Conservation (phyloP, 805 yeast species). For the Yamadazyma tumulicola region DNA sequence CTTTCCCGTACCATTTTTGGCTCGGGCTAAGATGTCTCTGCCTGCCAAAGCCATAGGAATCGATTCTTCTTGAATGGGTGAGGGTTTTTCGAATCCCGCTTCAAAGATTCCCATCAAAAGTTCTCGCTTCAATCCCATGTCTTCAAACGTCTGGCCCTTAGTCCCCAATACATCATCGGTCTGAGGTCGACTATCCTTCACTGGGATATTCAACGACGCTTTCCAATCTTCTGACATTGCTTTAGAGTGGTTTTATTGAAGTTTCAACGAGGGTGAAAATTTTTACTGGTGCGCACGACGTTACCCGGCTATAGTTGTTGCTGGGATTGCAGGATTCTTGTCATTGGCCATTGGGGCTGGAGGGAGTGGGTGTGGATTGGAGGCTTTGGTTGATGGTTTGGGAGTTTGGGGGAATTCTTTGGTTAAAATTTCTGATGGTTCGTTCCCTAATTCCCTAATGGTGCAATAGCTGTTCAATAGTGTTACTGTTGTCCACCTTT, state of each 20-base stretch:
- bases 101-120: slow-evolving; percentile 97
- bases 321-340: not conserved
- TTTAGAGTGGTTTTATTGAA: too few species aligned
- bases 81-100: slow-evolving; percentile 97
- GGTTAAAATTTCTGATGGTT: too few species aligned
- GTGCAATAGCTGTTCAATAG: too few species aligned
- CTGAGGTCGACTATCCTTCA: slow-evolving; percentile 89
- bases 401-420: too few species aligned
- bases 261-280: slow-evolving; percentile 6
- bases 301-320: slow-evolving; percentile 2
- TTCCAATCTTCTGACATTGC: slow-evolving; percentile 53
- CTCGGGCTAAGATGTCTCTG: slow-evolving; percentile 93
- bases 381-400: too few species aligned
- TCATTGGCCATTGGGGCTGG: not conserved
- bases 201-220: slow-evolving; percentile 66
- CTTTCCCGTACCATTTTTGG: slow-evolving; percentile 98
- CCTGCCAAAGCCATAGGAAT: slow-evolving; percentile 95
- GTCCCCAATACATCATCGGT: slow-evolving; percentile 94
- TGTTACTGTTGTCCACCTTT: too few species aligned
- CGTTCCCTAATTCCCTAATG: too few species aligned
- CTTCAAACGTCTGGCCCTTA: slow-evolving; percentile 88
- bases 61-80: slow-evolving; percentile 96
- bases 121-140: slow-evolving; percentile 87
- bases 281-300: slow-evolving; percentile 1
- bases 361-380: too few species aligned